Percentiles rank a stretch among this genome's conserved stretches.
Evolutionary conservation across 1,139 yeast genomes (phyloP).

Genomic region (Candida sanyaensis): DNA sequence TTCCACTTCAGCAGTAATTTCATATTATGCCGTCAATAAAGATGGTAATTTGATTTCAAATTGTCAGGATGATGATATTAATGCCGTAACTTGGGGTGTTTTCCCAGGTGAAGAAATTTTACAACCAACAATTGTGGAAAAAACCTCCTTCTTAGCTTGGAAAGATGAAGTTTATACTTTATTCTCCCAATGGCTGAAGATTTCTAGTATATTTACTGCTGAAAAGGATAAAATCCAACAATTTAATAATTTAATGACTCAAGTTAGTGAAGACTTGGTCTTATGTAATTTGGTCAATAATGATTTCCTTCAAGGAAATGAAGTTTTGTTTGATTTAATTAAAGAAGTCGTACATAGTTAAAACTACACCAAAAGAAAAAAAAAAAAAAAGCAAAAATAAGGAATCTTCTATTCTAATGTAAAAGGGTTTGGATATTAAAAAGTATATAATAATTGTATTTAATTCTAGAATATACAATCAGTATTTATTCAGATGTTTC

Average conservation of each 20-base stretch:
- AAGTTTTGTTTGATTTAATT: conserved; percentile 47
- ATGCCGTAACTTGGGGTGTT: conserved; percentile 98
- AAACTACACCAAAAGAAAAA: neutral
- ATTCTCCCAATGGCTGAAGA: conserved; percentile 76
- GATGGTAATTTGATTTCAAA: conserved; percentile 62
- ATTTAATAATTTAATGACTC: conserved; percentile 45
- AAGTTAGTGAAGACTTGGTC: conserved; percentile 60
- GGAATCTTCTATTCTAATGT: neutral
- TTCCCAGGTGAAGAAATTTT: conserved; percentile 90
- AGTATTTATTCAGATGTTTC: neutral
- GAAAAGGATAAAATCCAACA: conserved; percentile 26
- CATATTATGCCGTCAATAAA: conserved; percentile 78
- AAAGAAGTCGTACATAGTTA: conserved; percentile 13
- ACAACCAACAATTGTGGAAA: conserved; percentile 93
- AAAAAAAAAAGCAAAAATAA: neutral
- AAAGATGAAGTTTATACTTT: conserved; percentile 91
- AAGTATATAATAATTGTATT: neutral
- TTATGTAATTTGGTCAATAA: conserved; percentile 91
- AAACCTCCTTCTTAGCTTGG: conserved; percentile 90
- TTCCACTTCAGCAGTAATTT: conserved; percentile 46
- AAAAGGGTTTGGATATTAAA: neutral
- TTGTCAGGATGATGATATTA: conserved; percentile 75
- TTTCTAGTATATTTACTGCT: conserved; percentile 43
- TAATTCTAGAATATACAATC: neutral
- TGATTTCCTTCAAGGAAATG: conserved; percentile 60